Evolutionary conservation across 2,329 filamentous ascomycete species (phyloP), one percentile per base, ranked within the genome.

Genomic region (Taxawa tesnikishii): DNA sequence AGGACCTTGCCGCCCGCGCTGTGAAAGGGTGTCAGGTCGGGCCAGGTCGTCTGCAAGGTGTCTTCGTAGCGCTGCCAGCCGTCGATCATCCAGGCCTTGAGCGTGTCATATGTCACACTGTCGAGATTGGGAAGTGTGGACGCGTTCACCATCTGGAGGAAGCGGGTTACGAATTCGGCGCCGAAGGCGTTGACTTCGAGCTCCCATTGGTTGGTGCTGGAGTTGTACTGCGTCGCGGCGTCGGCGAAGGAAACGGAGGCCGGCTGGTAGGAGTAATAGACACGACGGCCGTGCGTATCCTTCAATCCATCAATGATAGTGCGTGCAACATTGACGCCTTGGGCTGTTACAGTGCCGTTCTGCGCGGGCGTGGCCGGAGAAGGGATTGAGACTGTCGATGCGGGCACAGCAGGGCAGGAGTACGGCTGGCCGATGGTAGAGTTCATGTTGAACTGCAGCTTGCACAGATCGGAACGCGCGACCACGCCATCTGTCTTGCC

Each of bases 41-140:
- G 65, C 15, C 62, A 44, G 1, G 62, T 71, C 6, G 68, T 73
- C 43, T 73, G 68, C 3, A 72, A 55, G 29, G 48, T 63, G 42
- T 69, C 65, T 17, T 55, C 37, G 48, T 68, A 75, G 24, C 55
- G 55, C 28, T 62, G 44, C 56, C 63, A 58, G 5, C 61, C 68
- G 4, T 48, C 54, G 24, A 56, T 48, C 56, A 73, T 73, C 67
- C 67, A 74, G 11, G 59, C 56, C n/a, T 59, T 56, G 4, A 74
- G 56, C 0, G 63, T 72, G 44, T 74, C 67, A 47, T 72, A 73
- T 12, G 67, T 71, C 15, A 73, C 60, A 34, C 54, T 50, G 40
- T 62, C 47, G 4, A 70, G 53, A 24, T 50, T 46, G 4, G 52
- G 44, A n/a, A 68, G 51, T 43, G 61, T 65, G 36, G 19, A 8